Evolutionary conservation across 768 basidiomycete genomes (phyloP), one percentile per base, ranked within the genome.

Genomic region (Neoboletus brunneissimus): DNA sequence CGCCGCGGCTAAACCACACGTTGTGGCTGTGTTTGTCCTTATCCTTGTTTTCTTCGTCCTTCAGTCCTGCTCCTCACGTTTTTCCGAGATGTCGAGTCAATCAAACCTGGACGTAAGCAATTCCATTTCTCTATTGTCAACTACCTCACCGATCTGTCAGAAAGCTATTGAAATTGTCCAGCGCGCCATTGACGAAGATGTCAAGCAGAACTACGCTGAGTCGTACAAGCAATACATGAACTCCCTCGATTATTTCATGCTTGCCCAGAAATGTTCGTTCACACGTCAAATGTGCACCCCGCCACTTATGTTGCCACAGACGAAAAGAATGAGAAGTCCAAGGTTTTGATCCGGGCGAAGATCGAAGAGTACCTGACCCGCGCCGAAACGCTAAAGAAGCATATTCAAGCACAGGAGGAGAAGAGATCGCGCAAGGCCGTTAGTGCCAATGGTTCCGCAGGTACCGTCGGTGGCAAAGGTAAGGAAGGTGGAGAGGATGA

Each of bases 221-320:
- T 95, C 95, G 20, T 96, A 92, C 83, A 95, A 91, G 76, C 83
- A 86, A 61, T 97, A 97, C 75, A 88, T 89, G 78, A 96, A 98
- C 79, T 82, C 92, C 1, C 81, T 98, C 57, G 97, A 99, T 70
- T 99, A 96, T 71, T 99, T 99, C 73, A 93, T 98, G 90, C 89
- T 98, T 62, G 94, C 95, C 10, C 79, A 93, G 70, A 95, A 94
- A 74, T 95, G 94, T 94, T 61, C 29, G 70, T 63, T 12, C 22
- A 18, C 54, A 35, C 37, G 37, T 35, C 27, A 3, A 25, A 15
- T 9, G 12, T 16, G 4, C 23, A 11, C 27, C 5, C 18, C n/a
- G 6, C 37, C 25, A 35, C 55, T 62, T 42, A 63, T n/a, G 18
- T 45, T 48, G 23, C 38, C 35, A 45, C 57, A 71, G 70, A 92